These are phyloP conservation scores for Penicillium antarcticum DNA, from an alignment of 495 filamentous ascomycete species.

Conservation along the genomic window DNA sequence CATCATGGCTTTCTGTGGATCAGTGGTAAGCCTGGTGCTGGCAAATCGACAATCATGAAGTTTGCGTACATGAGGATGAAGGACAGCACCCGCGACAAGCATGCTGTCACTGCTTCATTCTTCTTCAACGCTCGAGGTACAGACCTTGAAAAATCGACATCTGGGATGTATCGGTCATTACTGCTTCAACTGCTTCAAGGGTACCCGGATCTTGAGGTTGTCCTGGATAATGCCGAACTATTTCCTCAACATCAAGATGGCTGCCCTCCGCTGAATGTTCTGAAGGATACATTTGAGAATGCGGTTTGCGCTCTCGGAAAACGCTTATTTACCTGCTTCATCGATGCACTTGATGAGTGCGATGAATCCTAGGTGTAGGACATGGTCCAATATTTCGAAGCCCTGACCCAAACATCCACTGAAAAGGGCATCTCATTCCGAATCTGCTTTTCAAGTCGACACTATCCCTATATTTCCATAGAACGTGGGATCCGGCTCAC, in stretches of 20 bases:
- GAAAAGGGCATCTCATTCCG: slow-evolving; percentile 11
- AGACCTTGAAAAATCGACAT: slow-evolving; percentile 45
- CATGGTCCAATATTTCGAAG: slow-evolving; percentile 39
- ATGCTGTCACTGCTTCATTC: slow-evolving; percentile 35
- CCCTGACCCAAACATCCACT: slow-evolving; percentile 20
- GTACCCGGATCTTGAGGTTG: slow-evolving; percentile 21
- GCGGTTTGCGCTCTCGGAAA: slow-evolving; percentile 20
- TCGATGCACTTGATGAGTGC: slow-evolving; percentile 44
- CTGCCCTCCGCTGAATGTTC: slow-evolving; percentile 13
- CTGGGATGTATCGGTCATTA: slow-evolving; percentile 56
- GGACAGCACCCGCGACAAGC: not conserved
- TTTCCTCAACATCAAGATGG: not conserved
- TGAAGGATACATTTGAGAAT: slow-evolving; percentile 17
- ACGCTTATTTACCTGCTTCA: slow-evolving; percentile 24
- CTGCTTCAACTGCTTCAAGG: slow-evolving; percentile 30
- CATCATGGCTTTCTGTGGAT: slow-evolving; percentile 57
- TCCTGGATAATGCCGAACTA: slow-evolving; percentile 20
- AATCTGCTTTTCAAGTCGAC: slow-evolving; percentile 48
- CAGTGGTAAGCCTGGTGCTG: slow-evolving; percentile 53
- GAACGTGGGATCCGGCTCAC: slow-evolving; percentile 25
- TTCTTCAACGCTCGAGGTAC: slow-evolving; percentile 53
- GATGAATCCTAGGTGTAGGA: slow-evolving; percentile 32
- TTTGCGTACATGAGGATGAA: slow-evolving; percentile 28
- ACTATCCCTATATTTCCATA: slow-evolving; percentile 46
- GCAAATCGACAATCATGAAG: slow-evolving; percentile 56